phyloP scores from a whole-genome alignment of 1,139 yeast species.

The Hansenula sp. region DNA sequence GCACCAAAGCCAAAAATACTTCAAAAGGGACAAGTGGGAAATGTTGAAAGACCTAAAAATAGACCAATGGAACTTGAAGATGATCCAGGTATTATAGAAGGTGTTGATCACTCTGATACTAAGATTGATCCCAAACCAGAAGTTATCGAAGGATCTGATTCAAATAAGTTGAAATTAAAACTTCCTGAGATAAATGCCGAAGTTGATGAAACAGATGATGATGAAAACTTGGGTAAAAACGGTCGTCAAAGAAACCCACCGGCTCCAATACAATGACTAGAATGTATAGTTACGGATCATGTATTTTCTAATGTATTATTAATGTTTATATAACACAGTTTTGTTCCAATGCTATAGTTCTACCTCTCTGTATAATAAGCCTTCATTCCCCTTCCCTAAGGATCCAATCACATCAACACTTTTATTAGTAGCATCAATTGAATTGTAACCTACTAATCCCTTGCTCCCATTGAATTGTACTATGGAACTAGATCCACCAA shows the following conservation, averaged over 20 bases:
- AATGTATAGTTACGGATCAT: too few species aligned
- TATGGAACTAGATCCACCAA: constrained; percentile 69
- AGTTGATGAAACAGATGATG: too few species aligned
- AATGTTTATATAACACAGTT: too few species aligned
- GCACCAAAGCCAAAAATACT: neutral
- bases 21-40: neutral
- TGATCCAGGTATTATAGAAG: neutral
- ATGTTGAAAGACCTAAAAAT: neutral
- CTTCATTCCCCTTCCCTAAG: constrained; percentile 61
- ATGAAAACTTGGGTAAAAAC: too few species aligned
- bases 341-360: too few species aligned
- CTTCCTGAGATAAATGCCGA: too few species aligned
- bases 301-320: too few species aligned
- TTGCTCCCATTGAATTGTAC: constrained; percentile 42
- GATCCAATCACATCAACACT: constrained; percentile 53
- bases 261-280: too few species aligned
- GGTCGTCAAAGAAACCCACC: too few species aligned
- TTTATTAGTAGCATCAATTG: constrained; percentile 34
- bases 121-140: too few species aligned
- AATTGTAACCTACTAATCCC: constrained; percentile 24
- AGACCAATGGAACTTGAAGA: neutral
- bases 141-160: too few species aligned
- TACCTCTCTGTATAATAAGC: constrained; percentile 55
- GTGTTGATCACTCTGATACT: neutral
- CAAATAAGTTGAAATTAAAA: too few species aligned